These are phyloP conservation scores for Williopsis jadinii DNA, from an alignment of 1,139 yeast species.

Conservation along the genomic window DNA sequence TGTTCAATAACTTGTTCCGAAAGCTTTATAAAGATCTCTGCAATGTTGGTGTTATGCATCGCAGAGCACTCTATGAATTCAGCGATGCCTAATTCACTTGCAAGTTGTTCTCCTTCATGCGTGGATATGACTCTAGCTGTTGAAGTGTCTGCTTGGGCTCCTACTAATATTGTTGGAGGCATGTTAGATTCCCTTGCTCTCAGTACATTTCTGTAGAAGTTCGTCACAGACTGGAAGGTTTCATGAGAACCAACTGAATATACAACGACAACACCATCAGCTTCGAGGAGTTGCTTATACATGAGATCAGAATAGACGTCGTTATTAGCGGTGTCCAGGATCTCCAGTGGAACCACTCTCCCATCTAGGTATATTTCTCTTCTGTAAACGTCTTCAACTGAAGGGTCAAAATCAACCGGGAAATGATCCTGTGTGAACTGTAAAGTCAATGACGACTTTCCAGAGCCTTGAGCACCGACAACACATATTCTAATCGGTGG, in stretches of 20 bases:
- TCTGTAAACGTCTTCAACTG: slow-evolving; percentile 74
- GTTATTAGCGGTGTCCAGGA: slow-evolving; percentile 80
- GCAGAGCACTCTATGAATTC: slow-evolving; percentile 54
- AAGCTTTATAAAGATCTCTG: slow-evolving; percentile 37
- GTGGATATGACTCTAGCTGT: slow-evolving; percentile 44
- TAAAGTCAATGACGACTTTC: slow-evolving; percentile 76
- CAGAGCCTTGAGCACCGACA: slow-evolving; percentile 77
- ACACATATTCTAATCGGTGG: slow-evolving; percentile 28
- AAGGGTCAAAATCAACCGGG: slow-evolving; percentile 75
- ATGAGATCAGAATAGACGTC: slow-evolving; percentile 78
- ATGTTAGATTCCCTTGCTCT: slow-evolving; percentile 31
- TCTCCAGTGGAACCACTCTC: slow-evolving; percentile 63
- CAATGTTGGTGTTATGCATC: slow-evolving; percentile 54
- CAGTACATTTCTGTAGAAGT: slow-evolving; percentile 13
- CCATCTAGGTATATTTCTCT: slow-evolving; percentile 56
- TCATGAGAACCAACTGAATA: slow-evolving; percentile 22
- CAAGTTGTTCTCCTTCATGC: slow-evolving; percentile 53
- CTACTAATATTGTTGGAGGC: slow-evolving; percentile 68
- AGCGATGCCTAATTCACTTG: slow-evolving; percentile 47
- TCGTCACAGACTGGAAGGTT: slow-evolving; percentile 9
- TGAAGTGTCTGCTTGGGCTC: slow-evolving; percentile 61
- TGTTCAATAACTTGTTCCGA: slow-evolving; percentile 2
- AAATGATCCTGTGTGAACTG: slow-evolving; percentile 75
- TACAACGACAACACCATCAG: slow-evolving; percentile 73
- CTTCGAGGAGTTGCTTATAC: slow-evolving; percentile 71